Evolutionary conservation across 441 rosid species (phyloP), one percentile per base, ranked within the genome.

Genomic region (Pelargonium australe): DNA sequence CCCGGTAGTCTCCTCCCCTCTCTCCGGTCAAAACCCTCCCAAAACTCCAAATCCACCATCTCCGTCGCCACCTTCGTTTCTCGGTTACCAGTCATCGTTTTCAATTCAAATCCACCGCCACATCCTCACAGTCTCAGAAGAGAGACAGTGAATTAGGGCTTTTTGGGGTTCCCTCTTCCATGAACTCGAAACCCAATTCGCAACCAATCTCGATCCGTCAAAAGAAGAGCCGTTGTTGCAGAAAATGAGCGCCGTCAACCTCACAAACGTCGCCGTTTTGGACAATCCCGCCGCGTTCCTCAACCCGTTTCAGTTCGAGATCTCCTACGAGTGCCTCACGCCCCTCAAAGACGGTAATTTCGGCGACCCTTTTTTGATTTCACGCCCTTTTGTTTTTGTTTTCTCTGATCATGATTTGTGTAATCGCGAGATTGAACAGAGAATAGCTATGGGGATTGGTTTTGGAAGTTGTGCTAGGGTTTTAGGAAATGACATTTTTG

Each of bases 281-380:
- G 97, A 94, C 51, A 94, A 94, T 64, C 97, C 97, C 20, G 96
- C 99, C 28, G 86, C 92, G 7, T 91, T 94, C 73, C 76, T 84
- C 68, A 83, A 89, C 70, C 95, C 99, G 0, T 90, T 91, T 75
- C 97, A 89, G 86, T 94, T 91, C 76, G 99, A 94, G 83, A 91
- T 94, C 75, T 91, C 99, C 9, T 94, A 94, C 76, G 97, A 94
- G 88, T 91, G 99, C 72, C 82, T 91, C 78, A 85, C 92, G 68
- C 89, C 97, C 70, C 97, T 94, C 69, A 87, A 94, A 80, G 97
- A 94, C 75, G 99, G 99, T 94, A 83, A 45, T 43, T 72, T 64
- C 45, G 51, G 14, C n/a, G 7, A 7, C 10, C 3, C 9, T 13
- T 65, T 65, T 13, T 20, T 2, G 4, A 12, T 65, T 12, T 63